A percentile compares a stretch with the other conserved stretches of the same genome.
Conservation (phyloP, 371 early-diverging fungal species). For the Mucor saturninus region DNA sequence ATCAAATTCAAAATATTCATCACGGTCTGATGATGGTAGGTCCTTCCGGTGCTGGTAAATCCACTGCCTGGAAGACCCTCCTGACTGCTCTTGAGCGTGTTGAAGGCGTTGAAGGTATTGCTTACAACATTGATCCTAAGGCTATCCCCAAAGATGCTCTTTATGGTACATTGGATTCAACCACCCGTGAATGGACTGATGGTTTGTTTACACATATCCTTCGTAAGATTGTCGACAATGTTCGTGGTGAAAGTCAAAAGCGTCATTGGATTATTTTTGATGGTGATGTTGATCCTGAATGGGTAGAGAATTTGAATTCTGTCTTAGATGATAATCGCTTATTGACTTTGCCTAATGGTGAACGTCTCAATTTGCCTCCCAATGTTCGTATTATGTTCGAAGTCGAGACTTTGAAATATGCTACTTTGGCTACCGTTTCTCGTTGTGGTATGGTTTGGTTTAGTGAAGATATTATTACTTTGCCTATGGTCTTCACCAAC, state of each 20-base stretch:
- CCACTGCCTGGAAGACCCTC: slow-evolving; percentile 90
- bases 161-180: slow-evolving; percentile 95
- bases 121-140: slow-evolving; percentile 97
- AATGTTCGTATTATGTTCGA: slow-evolving; percentile 99
- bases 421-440: slow-evolving; percentile 98
- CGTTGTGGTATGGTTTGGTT: slow-evolving; percentile 99
- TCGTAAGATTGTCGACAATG: slow-evolving; percentile 96
- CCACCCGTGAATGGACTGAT: slow-evolving; percentile 99
- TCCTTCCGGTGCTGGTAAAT: slow-evolving; percentile 96
- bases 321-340: slow-evolving; percentile 98
- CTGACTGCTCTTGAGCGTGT: slow-evolving; percentile 88
- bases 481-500: slow-evolving; percentile 81
- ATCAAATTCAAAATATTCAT: slow-evolving; percentile 96
- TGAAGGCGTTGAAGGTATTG: slow-evolving; percentile 88
- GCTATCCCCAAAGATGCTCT: slow-evolving; percentile 95
- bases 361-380: slow-evolving; percentile 93
- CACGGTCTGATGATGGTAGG: slow-evolving; percentile 99
- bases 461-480: slow-evolving; percentile 87
- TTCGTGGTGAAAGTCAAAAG: slow-evolving; percentile 92
- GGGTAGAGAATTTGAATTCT: slow-evolving; percentile 99
- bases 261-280: slow-evolving; percentile 99
- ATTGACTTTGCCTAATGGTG: slow-evolving; percentile 98
- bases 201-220: slow-evolving; percentile 97
- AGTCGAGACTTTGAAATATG: slow-evolving; percentile 95
- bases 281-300: slow-evolving; percentile 99